phyloP scores from a whole-genome alignment of 2,329 filamentous ascomycete genomes.

The Trichophyton verrucosum region DNA sequence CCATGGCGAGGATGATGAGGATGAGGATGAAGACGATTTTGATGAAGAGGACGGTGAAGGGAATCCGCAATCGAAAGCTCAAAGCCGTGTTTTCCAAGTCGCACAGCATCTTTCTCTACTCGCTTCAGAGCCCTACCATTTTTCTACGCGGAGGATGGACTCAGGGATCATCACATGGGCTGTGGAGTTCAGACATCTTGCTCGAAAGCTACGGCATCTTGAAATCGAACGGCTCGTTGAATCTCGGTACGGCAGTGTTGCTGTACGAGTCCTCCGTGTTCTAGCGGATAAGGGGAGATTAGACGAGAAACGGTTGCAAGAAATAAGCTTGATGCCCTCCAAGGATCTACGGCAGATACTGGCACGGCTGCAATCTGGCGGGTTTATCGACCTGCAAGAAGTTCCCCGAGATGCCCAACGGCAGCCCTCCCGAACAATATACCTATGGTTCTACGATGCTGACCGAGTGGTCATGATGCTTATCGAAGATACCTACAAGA shows the following conservation, averaged over 20 bases:
- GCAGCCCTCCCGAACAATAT: constrained; percentile 70
- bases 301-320: constrained; percentile 82
- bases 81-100: constrained; percentile 23
- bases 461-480: constrained; percentile 58
- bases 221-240: constrained; percentile 75
- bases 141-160: constrained; percentile 25
- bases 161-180: constrained; percentile 61
- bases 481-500: constrained; percentile 74
- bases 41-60: constrained; percentile 42
- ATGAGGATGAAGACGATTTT: constrained; percentile 25
- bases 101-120: constrained; percentile 39
- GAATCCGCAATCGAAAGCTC: constrained; percentile 19
- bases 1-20: constrained; percentile 33
- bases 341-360: constrained; percentile 75
- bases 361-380: constrained; percentile 71
- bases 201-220: constrained; percentile 56
- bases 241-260: constrained; percentile 61
- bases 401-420: constrained; percentile 78
- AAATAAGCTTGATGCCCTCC: constrained; percentile 69
- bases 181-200: constrained; percentile 65
- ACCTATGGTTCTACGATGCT: constrained; percentile 81
- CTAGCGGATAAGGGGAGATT: constrained; percentile 77
- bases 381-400: constrained; percentile 85
- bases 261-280: constrained; percentile 73
- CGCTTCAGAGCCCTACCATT: constrained; percentile 30